Conservation (phyloP, 106 monocot species). For the Platanthera guangdongensis region DNA sequence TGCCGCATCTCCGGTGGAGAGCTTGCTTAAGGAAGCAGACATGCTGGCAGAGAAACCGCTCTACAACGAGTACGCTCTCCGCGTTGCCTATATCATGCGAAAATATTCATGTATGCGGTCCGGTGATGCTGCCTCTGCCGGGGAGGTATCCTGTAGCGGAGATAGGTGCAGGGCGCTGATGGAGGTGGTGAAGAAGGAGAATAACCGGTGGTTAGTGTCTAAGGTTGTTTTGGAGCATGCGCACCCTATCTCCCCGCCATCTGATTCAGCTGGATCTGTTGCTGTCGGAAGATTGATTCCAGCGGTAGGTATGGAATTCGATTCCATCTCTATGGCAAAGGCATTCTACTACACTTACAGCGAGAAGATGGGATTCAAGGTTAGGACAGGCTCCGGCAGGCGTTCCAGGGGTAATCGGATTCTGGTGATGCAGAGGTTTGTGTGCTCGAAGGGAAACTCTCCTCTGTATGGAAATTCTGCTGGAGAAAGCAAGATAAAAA, state of each 20-base stretch:
- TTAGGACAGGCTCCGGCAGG: conserved; percentile 30
- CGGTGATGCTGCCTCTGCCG: neutral
- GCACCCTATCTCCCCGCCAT: conserved; percentile 22
- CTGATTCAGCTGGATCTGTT: conserved; percentile 17
- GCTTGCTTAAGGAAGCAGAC: neutral
- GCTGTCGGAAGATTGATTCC: conserved; percentile 27
- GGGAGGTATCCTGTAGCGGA: neutral
- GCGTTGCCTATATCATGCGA: conserved; percentile 49
- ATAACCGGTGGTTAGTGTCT: conserved; percentile 37
- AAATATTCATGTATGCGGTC: conserved; percentile 25
- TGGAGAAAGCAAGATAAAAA: conserved; percentile 5
- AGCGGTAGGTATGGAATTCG: conserved; percentile 48
- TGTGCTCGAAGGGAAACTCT: conserved; percentile 36
- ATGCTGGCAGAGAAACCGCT: neutral
- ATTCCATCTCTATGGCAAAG: conserved; percentile 46
- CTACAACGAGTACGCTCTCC: conserved; percentile 37
- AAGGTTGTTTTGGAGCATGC: conserved; percentile 32
- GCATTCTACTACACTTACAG: conserved; percentile 42
- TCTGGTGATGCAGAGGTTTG: conserved; percentile 51
- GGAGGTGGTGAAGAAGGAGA: conserved; percentile 40
- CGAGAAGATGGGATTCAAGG: conserved; percentile 54
- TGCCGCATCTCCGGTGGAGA: neutral
- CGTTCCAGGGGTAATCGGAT: conserved; percentile 33
- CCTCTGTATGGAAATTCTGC: neutral
- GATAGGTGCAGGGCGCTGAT: conserved; percentile 42